These are phyloP conservation scores for Mucor irregularis DNA, from an alignment of 371 early-diverging fungal genomes.

Conservation along the genomic window DNA sequence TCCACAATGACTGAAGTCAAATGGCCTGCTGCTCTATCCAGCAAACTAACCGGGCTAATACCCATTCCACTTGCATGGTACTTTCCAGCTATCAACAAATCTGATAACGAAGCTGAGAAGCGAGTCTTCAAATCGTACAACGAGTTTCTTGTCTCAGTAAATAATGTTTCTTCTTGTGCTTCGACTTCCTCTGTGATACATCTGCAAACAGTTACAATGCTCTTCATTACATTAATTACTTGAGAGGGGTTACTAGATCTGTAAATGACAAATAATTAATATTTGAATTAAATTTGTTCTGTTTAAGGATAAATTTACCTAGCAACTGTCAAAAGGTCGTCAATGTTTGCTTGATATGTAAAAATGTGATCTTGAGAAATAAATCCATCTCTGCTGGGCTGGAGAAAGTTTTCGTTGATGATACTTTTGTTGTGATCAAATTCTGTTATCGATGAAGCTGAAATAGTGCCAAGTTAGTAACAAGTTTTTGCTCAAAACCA, in stretches of 20 bases:
- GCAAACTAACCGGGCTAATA: slow-evolving; percentile 61
- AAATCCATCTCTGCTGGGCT: slow-evolving; percentile 59
- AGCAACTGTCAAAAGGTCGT: slow-evolving; percentile 66
- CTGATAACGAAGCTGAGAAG: slow-evolving; percentile 68
- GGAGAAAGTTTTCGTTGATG: slow-evolving; percentile 38
- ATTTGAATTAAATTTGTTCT: too few relatives aligned
- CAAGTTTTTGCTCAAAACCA: background rate
- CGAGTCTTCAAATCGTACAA: slow-evolving; percentile 48
- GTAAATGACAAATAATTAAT: background rate
- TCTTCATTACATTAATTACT: slow-evolving; percentile 80
- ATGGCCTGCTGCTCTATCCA: slow-evolving; percentile 79
- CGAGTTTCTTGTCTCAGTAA: slow-evolving; percentile 23
- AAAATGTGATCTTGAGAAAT: slow-evolving; percentile 67
- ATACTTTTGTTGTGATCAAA: slow-evolving; percentile 26
- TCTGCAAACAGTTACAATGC: slow-evolving; percentile 80
- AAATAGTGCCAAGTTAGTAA: background rate
- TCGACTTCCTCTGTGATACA: slow-evolving; percentile 76
- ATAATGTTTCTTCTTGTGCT: slow-evolving; percentile 33
- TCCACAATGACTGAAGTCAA: slow-evolving; percentile 77
- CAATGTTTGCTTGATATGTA: slow-evolving; percentile 79
- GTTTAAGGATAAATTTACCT: slow-evolving; percentile 38
- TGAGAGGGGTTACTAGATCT: slow-evolving; percentile 68
- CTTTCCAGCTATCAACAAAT: slow-evolving; percentile 76
- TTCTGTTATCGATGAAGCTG: slow-evolving; percentile 17
- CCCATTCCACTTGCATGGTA: slow-evolving; percentile 78